These are phyloP conservation scores for Chytriomyces sp. DNA, from an alignment of 192 early-diverging fungal species.

Conservation along the genomic window DNA sequence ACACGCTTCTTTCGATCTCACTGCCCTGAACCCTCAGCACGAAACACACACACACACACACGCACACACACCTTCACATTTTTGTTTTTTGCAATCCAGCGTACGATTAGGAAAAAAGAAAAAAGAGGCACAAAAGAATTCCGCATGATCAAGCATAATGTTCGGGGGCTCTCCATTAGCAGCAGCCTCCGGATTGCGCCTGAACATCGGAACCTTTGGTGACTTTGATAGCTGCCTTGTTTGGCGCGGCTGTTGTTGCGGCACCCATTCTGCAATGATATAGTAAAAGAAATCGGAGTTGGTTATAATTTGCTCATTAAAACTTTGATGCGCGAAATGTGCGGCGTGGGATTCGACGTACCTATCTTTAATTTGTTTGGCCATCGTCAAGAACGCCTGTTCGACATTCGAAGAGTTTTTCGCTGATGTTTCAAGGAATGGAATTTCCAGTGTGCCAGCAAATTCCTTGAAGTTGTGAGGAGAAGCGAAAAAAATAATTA, in stretches of 20 bases:
- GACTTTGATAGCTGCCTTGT: constrained; percentile 42
- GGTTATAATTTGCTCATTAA: no score
- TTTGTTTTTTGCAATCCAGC: no score
- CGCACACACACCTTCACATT: no score
- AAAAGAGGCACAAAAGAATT: no score
- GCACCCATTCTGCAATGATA: constrained; percentile 22
- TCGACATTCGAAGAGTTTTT: constrained; percentile 98
- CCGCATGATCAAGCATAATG: no score
- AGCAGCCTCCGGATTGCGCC: constrained; percentile 52
- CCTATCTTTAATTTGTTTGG: constrained; percentile 99
- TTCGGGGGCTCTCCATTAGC: constrained; percentile 37
- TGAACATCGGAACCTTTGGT: constrained; percentile 28
- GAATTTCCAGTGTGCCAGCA: constrained; percentile 83
- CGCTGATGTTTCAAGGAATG: constrained; percentile 97
- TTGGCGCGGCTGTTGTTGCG: constrained; percentile 38
- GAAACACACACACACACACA: no score
- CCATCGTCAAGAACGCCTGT: constrained; percentile 99
- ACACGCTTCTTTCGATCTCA: no score
- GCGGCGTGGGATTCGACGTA: constrained; percentile 24
- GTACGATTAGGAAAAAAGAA: no score
- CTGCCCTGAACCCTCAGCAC: no score
- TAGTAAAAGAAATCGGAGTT: no score
- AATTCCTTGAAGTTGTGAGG: constrained; percentile 72
- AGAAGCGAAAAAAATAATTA: constrained; percentile 1
- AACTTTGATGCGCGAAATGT: no score